Evolutionary conservation across 129 eudicot genomes (phyloP).

Genomic region (Helianthus tuberosus): DNA sequence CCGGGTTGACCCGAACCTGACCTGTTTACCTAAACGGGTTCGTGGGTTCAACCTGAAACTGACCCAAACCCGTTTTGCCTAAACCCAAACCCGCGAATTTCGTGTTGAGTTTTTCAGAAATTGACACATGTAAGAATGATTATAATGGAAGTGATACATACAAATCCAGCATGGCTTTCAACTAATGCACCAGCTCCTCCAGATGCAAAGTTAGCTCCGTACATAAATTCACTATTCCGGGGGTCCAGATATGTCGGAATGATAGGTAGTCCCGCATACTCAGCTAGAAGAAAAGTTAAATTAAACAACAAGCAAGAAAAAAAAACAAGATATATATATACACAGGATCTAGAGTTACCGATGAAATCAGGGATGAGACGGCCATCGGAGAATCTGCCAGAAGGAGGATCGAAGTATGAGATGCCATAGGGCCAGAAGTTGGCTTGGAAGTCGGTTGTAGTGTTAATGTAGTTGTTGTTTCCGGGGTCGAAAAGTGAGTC

Average conservation of each 20-base stretch:
- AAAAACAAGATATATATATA: too few species aligned
- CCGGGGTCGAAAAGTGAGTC: constrained; percentile 64
- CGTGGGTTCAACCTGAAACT: too few species aligned
- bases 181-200: constrained; percentile 56
- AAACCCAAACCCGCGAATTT: too few species aligned
- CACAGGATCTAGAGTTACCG: constrained; percentile 14
- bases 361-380: constrained; percentile 66
- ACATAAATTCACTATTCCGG: constrained; percentile 26
- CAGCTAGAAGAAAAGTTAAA: constrained; percentile 31
- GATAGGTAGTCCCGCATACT: constrained; percentile 43
- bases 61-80: too few species aligned
- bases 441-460: constrained; percentile 40
- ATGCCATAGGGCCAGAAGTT: constrained; percentile 60
- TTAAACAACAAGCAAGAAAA: not conserved
- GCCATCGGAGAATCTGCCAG: constrained; percentile 61
- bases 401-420: constrained; percentile 49
- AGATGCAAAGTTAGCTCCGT: constrained; percentile 68
- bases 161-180: constrained; percentile 50
- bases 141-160: constrained; percentile 13
- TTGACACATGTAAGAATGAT: too few species aligned
- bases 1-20: too few species aligned
- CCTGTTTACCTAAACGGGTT: too few species aligned
- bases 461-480: constrained; percentile 57
- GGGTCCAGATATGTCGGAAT: constrained; percentile 51
- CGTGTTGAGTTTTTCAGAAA: too few species aligned